Conservation (phyloP, 192 early-diverging fungal genomes). For the Backusella westeae region DNA sequence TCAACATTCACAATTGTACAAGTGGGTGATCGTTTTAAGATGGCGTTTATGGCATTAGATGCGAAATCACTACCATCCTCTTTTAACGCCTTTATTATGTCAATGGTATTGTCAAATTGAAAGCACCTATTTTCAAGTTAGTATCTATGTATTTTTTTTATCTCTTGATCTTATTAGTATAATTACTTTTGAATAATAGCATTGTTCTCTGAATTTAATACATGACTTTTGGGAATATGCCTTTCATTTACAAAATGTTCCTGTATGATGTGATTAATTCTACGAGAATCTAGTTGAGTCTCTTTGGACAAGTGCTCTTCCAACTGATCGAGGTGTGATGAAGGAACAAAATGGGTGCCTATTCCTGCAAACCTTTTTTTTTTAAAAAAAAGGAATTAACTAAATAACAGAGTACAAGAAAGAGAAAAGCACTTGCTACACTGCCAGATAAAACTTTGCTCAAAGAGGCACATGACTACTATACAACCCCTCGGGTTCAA, state of each 20-base stretch:
- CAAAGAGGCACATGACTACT: too few relatives aligned
- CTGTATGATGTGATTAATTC: slow-evolving; percentile 81
- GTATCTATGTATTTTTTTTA: not conserved
- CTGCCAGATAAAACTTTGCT: too few relatives aligned
- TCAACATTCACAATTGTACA: slow-evolving; percentile 84
- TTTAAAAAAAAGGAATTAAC: not conserved
- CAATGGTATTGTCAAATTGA: slow-evolving; percentile 71
- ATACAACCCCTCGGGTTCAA: too few relatives aligned
- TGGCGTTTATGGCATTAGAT: slow-evolving; percentile 52
- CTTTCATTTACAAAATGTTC: slow-evolving; percentile 61
- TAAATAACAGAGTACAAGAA: not conserved
- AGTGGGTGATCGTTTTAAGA: slow-evolving; percentile 76
- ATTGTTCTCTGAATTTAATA: not conserved
- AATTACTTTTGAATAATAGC: not conserved
- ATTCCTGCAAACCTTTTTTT: slow-evolving; percentile 75
- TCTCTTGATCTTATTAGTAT: not conserved
- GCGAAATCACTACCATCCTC: slow-evolving; percentile 74
- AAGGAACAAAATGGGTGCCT: slow-evolving; percentile 94
- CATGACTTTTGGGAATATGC: not conserved
- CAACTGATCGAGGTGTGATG: slow-evolving; percentile 72
- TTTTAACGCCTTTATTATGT: slow-evolving; percentile 82
- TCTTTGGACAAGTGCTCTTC: slow-evolving; percentile 72
- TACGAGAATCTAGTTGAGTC: slow-evolving; percentile 69
- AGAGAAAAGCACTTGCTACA: too few relatives aligned
- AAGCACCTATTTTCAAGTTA: slow-evolving; percentile 65